Evolutionary conservation across 2,329 filamentous ascomycete genomes (phyloP), one percentile per base, ranked within the genome.

Genomic region (Penicillium verrucosum): DNA sequence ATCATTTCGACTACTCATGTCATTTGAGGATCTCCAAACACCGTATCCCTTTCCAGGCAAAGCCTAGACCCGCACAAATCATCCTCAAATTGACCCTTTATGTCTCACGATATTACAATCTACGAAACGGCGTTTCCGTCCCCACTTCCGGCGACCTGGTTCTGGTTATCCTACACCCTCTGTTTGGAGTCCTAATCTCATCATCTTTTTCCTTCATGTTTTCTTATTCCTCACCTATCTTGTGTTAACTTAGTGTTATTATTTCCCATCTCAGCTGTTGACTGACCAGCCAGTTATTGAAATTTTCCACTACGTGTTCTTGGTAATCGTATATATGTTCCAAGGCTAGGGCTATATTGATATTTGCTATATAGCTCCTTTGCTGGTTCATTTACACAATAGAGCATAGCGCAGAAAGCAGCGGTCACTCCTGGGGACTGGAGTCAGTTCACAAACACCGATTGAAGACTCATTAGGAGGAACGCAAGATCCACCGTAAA

Each of bases 71-170:
- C 50, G 12, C 14, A n/a, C 38, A 54, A 51, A 27, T 27, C 48
- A 51, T 56, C 54, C 50, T 59, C 55, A 60, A 59, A 56, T 63
- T 61, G 58, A 61, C 61, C 48, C 50, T 65, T 65, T 52, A 68
- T 65, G 66, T 54, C 58, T 68, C 59, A 68, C 58, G 66, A 68
- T 58, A 49, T 60, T 49, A 32, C 54, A 44, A 61, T 62, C 54
- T 62, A 59, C 50, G 60, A 65, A 58, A 51, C 54, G 65, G 65
- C 65, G 65, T 67, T 63, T 57, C 45, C 51, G 29, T 57, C 51
- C 30, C 41, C 27, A 29, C 51, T 38, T 55, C 49, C 41, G 58
- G 62, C 48, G 62, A 60, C 56, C 23, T 58, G 49, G 62, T 54
- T 37, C 29, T 47, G 54, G 48, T 40, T 44, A 40, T 23, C 18